Evolutionary conservation across 352 stramenopile species (phyloP).

Genomic region (Phytophthora citricola): DNA sequence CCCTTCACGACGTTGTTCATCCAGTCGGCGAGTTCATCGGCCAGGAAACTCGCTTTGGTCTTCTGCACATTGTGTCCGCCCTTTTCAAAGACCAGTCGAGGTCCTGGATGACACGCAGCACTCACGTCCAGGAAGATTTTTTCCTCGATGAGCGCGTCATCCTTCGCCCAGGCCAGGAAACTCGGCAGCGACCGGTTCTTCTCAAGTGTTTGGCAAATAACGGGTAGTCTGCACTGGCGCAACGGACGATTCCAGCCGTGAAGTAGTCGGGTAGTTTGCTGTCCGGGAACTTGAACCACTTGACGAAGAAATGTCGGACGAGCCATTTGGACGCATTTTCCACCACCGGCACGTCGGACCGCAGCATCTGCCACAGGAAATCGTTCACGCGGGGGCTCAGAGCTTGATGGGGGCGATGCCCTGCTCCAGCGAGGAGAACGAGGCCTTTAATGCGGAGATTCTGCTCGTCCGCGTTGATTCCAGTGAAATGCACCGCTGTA

Average conservation of each 20-base stretch:
- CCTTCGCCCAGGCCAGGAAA: constrained; percentile 63
- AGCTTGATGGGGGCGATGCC: constrained; percentile 53
- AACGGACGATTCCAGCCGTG: constrained; percentile 60
- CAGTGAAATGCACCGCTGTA: constrained; percentile 55
- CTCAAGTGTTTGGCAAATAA: constrained; percentile 42
- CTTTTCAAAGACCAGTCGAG: constrained; percentile 52
- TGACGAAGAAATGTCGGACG: constrained; percentile 57
- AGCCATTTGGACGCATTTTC: constrained; percentile 30
- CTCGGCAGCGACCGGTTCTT: constrained; percentile 40
- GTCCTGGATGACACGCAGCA: constrained; percentile 34
- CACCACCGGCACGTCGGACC: constrained; percentile 23
- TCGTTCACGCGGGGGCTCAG: constrained; percentile 42
- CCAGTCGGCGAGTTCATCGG: constrained; percentile 49
- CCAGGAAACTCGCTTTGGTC: constrained; percentile 55
- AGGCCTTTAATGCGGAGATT: constrained; percentile 51
- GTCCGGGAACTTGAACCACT: constrained; percentile 56
- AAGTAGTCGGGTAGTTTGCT: constrained; percentile 57
- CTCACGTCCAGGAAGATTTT: constrained; percentile 56
- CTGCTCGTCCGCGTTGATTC: constrained; percentile 38
- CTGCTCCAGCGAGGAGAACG: constrained; percentile 55
- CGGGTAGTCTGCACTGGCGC: constrained; percentile 54
- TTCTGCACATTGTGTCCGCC: constrained; percentile 85
- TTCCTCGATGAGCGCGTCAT: constrained; percentile 71
- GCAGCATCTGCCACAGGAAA: constrained; percentile 42
- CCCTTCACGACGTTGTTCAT: constrained; percentile 42